Conservation (phyloP, 768 basidiomycete genomes). For the Russula sp. region DNA sequence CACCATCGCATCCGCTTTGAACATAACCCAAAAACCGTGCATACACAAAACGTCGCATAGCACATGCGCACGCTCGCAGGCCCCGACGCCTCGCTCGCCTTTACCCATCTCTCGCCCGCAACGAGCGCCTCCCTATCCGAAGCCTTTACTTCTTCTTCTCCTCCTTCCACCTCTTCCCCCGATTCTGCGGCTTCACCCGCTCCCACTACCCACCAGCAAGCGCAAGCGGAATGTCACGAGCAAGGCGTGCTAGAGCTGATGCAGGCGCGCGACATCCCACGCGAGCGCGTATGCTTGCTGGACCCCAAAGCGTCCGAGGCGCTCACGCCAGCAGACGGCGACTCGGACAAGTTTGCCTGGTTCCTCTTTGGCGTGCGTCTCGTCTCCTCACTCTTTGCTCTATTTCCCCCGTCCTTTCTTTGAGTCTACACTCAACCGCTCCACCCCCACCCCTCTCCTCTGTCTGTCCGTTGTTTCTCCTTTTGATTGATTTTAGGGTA, state of each 20-base stretch:
- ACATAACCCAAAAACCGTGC: too few relatives aligned
- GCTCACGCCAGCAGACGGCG: slow-evolving; percentile 68
- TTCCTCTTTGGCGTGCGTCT: slow-evolving; percentile 84
- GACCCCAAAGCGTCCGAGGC: slow-evolving; percentile 77
- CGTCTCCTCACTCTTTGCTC: background rate
- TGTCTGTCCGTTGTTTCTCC: too few relatives aligned
- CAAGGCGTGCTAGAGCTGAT: slow-evolving; percentile 56
- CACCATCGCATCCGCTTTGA: too few relatives aligned
- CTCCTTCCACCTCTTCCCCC: slow-evolving; percentile 21
- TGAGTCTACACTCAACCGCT: too few relatives aligned
- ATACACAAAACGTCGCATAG: slow-evolving; percentile 29
- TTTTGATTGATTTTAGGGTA: too few relatives aligned
- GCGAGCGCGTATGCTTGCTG: slow-evolving; percentile 78
- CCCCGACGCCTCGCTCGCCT: slow-evolving; percentile 54
- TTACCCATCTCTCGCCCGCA: slow-evolving; percentile 78
- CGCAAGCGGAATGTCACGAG: slow-evolving; percentile 35
- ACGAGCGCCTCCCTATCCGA: slow-evolving; percentile 49
- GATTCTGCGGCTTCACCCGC: slow-evolving; percentile 7
- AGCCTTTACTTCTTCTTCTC: slow-evolving; percentile 25
- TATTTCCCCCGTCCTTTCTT: too few relatives aligned
- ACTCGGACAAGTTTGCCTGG: slow-evolving; percentile 57
- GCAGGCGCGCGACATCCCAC: slow-evolving; percentile 32
- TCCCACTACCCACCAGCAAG: background rate
- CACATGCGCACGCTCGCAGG: slow-evolving; percentile 84
- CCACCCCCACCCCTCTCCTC: too few relatives aligned